Evolutionary conservation across 2,329 filamentous ascomycete genomes (phyloP).

Genomic region (Fusarium dlaminii): DNA sequence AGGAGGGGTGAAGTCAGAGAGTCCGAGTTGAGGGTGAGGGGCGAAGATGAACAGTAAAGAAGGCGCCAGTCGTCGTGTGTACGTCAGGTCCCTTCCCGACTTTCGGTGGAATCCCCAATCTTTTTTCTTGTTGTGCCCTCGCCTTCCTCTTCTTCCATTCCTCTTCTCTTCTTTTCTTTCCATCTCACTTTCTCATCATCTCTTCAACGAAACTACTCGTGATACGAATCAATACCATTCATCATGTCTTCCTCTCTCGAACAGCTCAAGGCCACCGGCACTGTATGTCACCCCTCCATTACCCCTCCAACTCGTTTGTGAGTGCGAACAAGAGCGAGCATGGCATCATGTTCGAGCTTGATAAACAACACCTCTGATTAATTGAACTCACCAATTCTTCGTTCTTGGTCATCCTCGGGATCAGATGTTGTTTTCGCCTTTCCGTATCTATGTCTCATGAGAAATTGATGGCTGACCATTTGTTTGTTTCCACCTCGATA

Average conservation of each 20-base stretch:
- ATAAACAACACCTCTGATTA: not conserved
- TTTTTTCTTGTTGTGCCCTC: slow-evolving; percentile 28
- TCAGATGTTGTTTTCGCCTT: not conserved
- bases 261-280: slow-evolving; percentile 96
- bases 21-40: slow-evolving; percentile 10
- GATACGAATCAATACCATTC: slow-evolving; percentile 25
- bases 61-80: slow-evolving; percentile 31
- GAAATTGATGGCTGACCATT: slow-evolving; percentile 36
- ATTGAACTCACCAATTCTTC: not conserved
- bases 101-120: slow-evolving; percentile 33
- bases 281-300: slow-evolving; percentile 70
- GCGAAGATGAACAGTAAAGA: slow-evolving; percentile 31
- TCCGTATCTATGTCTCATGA: not conserved
- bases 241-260: slow-evolving; percentile 90
- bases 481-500: slow-evolving; percentile 49
- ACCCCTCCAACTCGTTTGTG: slow-evolving; percentile 45
- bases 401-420: not conserved
- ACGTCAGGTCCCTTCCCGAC: slow-evolving; percentile 38
- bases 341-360: slow-evolving; percentile 2
- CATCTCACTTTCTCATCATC: slow-evolving; percentile 23
- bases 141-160: slow-evolving; percentile 11
- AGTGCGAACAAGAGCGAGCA: slow-evolving; percentile 17
- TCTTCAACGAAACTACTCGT: slow-evolving; percentile 15
- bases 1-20: slow-evolving; percentile 28
- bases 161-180: slow-evolving; percentile 4